phyloP scores from a whole-genome alignment of 2,329 filamentous ascomycete genomes.

The Aureobasidium namibiae region DNA sequence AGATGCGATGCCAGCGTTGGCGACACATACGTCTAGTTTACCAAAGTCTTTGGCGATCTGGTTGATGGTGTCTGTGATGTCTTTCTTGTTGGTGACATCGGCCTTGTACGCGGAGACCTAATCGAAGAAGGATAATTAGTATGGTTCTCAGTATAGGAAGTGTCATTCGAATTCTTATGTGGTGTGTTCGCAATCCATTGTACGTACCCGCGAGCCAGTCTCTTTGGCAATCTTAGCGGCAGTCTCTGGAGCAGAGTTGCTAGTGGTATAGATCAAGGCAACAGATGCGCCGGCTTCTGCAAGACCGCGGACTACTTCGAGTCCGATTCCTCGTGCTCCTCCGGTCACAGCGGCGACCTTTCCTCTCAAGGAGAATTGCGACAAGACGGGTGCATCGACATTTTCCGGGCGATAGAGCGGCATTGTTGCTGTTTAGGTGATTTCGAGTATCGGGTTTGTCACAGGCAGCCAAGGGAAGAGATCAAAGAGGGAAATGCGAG shows the following conservation, averaged over 20 bases:
- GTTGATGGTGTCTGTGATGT: constrained; percentile 62
- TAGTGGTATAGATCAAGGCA: constrained; percentile 54
- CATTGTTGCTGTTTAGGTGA: neutral
- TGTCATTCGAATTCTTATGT: neutral
- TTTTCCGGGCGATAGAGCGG: neutral
- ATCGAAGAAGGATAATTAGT: neutral
- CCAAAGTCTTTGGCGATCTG: constrained; percentile 59
- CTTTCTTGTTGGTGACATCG: constrained; percentile 64
- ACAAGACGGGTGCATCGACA: neutral
- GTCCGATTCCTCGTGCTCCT: constrained; percentile 73
- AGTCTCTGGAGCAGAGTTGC: constrained; percentile 17
- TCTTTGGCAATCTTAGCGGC: constrained; percentile 18
- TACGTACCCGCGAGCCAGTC: constrained; percentile 15
- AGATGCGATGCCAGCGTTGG: constrained; percentile 58
- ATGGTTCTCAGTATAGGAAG: neutral
- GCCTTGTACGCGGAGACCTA: constrained; percentile 47
- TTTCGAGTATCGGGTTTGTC: neutral
- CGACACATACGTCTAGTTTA: constrained; percentile 70
- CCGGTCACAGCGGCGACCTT: constrained; percentile 79
- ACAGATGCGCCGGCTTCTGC: constrained; percentile 62
- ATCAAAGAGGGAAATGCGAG: neutral
- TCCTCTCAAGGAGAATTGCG: constrained; percentile 50
- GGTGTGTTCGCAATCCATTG: neutral
- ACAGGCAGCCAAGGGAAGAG: neutral
- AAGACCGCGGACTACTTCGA: constrained; percentile 84